Base-by-base conservation (phyloP, 2,329 filamentous ascomycete genomes). In the Fusarium sp. region DNA sequence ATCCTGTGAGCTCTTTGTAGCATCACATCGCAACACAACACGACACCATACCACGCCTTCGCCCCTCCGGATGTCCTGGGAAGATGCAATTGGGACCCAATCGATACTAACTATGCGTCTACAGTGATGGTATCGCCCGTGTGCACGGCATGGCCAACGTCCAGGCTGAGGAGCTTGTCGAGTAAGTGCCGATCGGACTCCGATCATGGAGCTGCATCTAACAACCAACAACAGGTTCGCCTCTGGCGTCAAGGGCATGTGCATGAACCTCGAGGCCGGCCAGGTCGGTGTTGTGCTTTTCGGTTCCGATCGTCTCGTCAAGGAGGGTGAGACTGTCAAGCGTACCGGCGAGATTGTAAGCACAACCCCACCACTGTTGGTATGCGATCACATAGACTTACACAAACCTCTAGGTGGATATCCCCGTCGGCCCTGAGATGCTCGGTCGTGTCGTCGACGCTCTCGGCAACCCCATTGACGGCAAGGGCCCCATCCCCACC, bases 241-340 rank as follows among this genome's bases (percentile, higher is more conserved):
- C 83, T 99, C 97, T 79, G 97, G 97, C 87, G 97, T 98, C 88
- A 98, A 98, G 93, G 97, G 97, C 87, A 99, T 99, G 97, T 98
- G 96, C 94, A 98, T 99, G 96, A 99, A 99, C 94, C 93, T 99
- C 88, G 97, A 99, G 90, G 97, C 97, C 87, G 97, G 97, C 87
- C 97, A 98, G 89, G 97, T 99, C 89, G 97, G 97, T 98, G 95
- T 99, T 84, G 97, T 99, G 92, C 92, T 99, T 84, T 99, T 99
- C 92, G 97, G 97, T 93, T 98, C 97, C 84, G 97, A 99, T 90
- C 95, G 97, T 95, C 92, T 98, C 82, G 97, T 99, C 92, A 97
- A 95, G 91, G 97, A 99, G 89, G 97, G 97, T 85, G 96, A 99
- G 92, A 96, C 94, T 79, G 97, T 99, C 88, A 98, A 98, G 94